phyloP scores from a whole-genome alignment of 768 basidiomycete genomes.

The Tephrocybe sp. region DNA sequence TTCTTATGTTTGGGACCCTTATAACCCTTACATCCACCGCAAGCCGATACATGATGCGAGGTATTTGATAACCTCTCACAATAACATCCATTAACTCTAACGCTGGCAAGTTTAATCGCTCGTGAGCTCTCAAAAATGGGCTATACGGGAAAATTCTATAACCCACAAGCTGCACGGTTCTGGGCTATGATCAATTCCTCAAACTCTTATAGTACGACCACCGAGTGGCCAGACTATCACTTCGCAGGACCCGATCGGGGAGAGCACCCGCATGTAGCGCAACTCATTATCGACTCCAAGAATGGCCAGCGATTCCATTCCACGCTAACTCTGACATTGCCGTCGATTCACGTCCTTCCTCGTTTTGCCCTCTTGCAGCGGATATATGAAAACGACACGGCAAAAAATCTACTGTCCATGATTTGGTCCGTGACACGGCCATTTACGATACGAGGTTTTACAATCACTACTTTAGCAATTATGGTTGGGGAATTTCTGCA shows the following conservation, averaged over 20 bases:
- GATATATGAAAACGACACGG: not conserved
- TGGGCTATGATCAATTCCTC: not conserved
- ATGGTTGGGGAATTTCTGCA: slow-evolving; percentile 14
- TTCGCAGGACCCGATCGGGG: not conserved
- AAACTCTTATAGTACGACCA: not conserved
- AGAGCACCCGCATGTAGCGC: not conserved
- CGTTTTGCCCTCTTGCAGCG: slow-evolving; percentile 5
- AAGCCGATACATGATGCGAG: not conserved
- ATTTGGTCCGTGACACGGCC: slow-evolving; percentile 9
- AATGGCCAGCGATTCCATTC: not conserved
- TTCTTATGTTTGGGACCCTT: not conserved
- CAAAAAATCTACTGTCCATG: slow-evolving; percentile 3
- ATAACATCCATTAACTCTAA: not conserved
- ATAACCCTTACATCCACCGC: not conserved
- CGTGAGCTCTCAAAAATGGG: not conserved
- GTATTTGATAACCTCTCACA: not conserved
- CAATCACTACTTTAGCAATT: slow-evolving; percentile 12
- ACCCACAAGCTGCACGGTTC: not conserved
- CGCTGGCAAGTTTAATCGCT: slow-evolving; percentile 9
- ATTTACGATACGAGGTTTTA: slow-evolving; percentile 1
- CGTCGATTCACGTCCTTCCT: slow-evolving; percentile 11
- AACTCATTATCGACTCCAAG: not conserved
- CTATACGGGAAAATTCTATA: not conserved
- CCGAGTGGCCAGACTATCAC: not conserved
- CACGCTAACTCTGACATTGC: slow-evolving; percentile 14